Evolutionary conservation across 805 yeast genomes (phyloP).

Genomic region (Diddensiella caesifluorescens): DNA sequence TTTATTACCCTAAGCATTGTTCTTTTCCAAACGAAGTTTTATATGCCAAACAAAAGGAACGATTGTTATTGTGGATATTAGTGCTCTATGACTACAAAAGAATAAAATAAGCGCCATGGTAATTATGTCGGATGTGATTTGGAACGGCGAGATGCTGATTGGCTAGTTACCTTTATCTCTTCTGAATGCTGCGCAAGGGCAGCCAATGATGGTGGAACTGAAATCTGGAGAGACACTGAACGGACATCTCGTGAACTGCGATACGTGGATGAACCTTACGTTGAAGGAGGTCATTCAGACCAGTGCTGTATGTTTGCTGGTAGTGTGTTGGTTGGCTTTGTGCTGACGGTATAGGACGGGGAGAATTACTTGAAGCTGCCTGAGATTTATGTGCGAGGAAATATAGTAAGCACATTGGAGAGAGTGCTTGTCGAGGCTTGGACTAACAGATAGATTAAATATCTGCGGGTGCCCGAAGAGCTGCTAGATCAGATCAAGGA

Average conservation of each 20-base stretch:
- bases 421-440: constrained; percentile 18
- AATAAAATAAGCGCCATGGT: too few species aligned
- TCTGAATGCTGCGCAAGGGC: constrained; percentile 85
- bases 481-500: constrained; percentile 36
- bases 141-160: constrained; percentile 12
- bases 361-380: constrained; percentile 56
- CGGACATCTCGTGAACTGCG: constrained; percentile 81
- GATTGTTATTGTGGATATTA: too few species aligned
- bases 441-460: constrained; percentile 33
- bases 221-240: constrained; percentile 86
- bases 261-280: constrained; percentile 93
- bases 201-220: constrained; percentile 80
- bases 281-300: constrained; percentile 64
- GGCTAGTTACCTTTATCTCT: constrained; percentile 81
- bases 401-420: constrained; percentile 45
- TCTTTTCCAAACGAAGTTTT: too few species aligned
- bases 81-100: too few species aligned
- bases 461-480: constrained; percentile 38
- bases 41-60: too few species aligned
- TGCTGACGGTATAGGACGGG: constrained; percentile 38
- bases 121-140: constrained; percentile 42
- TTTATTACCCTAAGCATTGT: too few species aligned
- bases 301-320: constrained; percentile 18
- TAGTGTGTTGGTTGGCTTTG: background rate
- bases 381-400: constrained; percentile 80